Percentiles rank a stretch among this genome's conserved stretches.
phyloP scores from a whole-genome alignment of 1,284 basidiomycete species.

The Wolfiporia cocos region DNA sequence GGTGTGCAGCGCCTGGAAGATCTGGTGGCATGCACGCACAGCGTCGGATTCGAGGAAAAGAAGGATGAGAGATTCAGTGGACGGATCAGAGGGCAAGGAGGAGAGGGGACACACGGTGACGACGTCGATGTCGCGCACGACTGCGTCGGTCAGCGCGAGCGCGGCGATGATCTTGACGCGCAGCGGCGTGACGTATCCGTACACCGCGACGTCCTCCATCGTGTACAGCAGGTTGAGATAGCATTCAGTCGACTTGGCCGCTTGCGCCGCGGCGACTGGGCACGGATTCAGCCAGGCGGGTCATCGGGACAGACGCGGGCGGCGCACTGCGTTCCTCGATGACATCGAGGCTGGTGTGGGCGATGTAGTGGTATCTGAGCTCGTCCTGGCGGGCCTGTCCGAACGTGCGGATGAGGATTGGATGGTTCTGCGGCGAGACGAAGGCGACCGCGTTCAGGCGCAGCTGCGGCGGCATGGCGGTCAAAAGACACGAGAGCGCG shows the following conservation, averaged over 20 bases:
- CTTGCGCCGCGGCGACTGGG: conserved; percentile 40
- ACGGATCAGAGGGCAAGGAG: too few relatives aligned
- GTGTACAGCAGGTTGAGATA: conserved; percentile 75
- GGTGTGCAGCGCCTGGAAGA: conserved; percentile 77
- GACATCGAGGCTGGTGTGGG: conserved; percentile 75
- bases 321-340: conserved; percentile 62
- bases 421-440: conserved; percentile 75
- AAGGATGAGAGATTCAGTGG: too few relatives aligned
- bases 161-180: conserved; percentile 78
- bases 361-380: conserved; percentile 78
- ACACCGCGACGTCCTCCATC: conserved; percentile 79
- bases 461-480: conserved; percentile 53
- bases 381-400: conserved; percentile 50
- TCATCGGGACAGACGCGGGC: background rate
- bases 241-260: conserved; percentile 58
- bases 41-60: conserved; percentile 1
- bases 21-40: conserved; percentile 32
- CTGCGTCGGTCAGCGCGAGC: conserved; percentile 67
- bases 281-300: conserved; percentile 2
- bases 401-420: conserved; percentile 70
- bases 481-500: too few relatives aligned
- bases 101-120: too few relatives aligned
- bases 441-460: conserved; percentile 74
- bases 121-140: conserved; percentile 72
- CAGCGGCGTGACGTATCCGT: conserved; percentile 77